Base-by-base conservation (phyloP, 2,329 filamentous ascomycete species). In the Dothideomycetidae sp. region DNA sequence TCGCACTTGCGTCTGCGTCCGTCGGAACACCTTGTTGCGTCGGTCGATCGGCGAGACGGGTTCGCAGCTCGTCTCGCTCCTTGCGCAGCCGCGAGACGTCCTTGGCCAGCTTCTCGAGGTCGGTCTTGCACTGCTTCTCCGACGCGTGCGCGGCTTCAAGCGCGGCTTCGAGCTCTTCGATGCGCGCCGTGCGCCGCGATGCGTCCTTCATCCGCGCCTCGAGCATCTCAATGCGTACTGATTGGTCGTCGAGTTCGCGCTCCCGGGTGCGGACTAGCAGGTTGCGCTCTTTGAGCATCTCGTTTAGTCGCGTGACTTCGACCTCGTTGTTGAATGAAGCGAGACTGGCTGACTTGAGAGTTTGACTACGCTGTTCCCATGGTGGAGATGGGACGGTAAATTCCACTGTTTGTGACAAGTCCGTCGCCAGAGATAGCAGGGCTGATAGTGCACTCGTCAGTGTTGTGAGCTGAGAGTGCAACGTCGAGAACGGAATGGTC, bases 221-320 rank as follows among this genome's bases (percentile, higher is more conserved):
- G 26, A 96, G 74, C 29, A 90, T 82, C 58, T 94, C 88, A 48
- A 94, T 93, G 57, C 90, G 86, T 48, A 94, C 79, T n/a, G 78
- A 73, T 15, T 82, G 71, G 41, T 92, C 88, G 56, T 92, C 85
- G 36, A 93, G 73, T 23, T 78, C 77, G 54, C 86, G 81, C 46
- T 93, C 83, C 29, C 60, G 59, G 39, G 58, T 50, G 40, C 55
- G 58, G 28, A 70, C 54, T 40, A 63, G 55, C 12, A 60, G 53
- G 3, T 81, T 78, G 13, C 80, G 76, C 51, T 88, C 82, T 46
- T 78, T 75, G 46, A 90, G 72, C 47, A 88, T 79, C 37, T 86
- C 81, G 49, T 78, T 83, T 40, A 93, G 66, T 13, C 78, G 75
- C 5, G 79, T 73, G 37, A 94, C 70, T 55, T 93, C 82, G 51